Evolutionary conservation across 2,329 filamentous ascomycete species (phyloP), one percentile per base, ranked within the genome.

Genomic region (Fusarium metavorans): DNA sequence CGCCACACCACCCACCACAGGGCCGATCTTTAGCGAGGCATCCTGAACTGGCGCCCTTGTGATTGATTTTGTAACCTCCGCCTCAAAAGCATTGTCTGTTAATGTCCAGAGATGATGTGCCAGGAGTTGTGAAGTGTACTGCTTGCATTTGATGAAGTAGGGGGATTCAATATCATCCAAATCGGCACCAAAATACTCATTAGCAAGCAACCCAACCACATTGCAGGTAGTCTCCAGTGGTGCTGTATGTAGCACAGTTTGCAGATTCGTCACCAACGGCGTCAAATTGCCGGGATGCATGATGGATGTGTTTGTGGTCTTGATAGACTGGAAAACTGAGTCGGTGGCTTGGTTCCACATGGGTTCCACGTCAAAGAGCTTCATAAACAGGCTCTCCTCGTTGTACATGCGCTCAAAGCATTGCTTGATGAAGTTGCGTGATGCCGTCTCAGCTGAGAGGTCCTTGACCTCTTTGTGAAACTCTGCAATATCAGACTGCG

Each of bases 381-480:
- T 88, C 35, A 83, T 77, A 68, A 91, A 90, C 4, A 91, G 79
- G 23, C 81, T 83, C 30, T 87, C 84, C 76, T 91, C 89, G 67
- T 87, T 87, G 74, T 87, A 89, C 3, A 89, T 86, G 30, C 88
- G 85, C 76, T 91, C 89, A 65, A 91, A 90, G 64, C 84, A 87
- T 78, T 91, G 89, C 77, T 91, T 91, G 71, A 91, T 85, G 64
- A 87, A 89, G 73, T 89, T 91, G 32, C 89, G 85, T 16, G 86
- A 86, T 5, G 88, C 89, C 3, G 88, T 89, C 76, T 91, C 89
- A 2, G 87, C 76, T 3, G 87, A 87, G 1, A 82, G 77, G 10
- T 82, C 85, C 68, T 88, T 90, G 32, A 82, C 81, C 68, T 90
- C 88, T 64, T 86, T 87, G 50, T 85, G 86, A 76, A 89, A 90